Base-by-base conservation (phyloP, 306 rosid species). In the Leucaena leucocephala region DNA sequence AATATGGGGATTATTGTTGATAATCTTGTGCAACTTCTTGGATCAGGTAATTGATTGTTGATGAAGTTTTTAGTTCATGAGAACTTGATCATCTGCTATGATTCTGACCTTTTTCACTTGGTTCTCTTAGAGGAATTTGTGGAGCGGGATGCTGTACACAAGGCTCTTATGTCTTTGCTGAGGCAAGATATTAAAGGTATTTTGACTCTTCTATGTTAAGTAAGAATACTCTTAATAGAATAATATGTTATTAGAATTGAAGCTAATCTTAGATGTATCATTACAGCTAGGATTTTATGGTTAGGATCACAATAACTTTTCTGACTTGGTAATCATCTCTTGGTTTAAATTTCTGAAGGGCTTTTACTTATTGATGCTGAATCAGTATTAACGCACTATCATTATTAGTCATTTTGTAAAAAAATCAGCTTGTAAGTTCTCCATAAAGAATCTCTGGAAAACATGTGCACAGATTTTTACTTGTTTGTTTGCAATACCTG, bases 61-160 rank as follows among this genome's bases (percentile, higher is more conserved):
- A 49, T 61, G 42, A 78, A 22, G 61, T 57, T 68, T 55, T 21
- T 43, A 1, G 8, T 69, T 78, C 22, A 40, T 40, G 27, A 45
- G 83, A 67, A 36, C 42, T 42, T 59, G 69, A 45, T 3, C 48
- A 22, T 63, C 33, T 49, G 42, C 16, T 85, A 38, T 59, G 74
- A 75, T 78, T 84, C 85, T 87, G 83, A 91, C 76, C 14, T 76
- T 75, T 55, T 0, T 75, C 38, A 13, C 39, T 70, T 43, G 69
- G 82, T 87, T 75, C 34, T 66, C n/a, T 68, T 78, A 95, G 99
- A 93, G 84, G 99, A 95, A 82, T 95, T 95, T 74, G 97, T 95
- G 90, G 99, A 91, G 90, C 98, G 99, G 40, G 99, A 95, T 84
- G 98, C 98, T 11, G 99, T 93, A 61, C 97, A 93, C 75, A 95